A percentile compares a stretch with the other conserved stretches of the same genome.
phyloP scores from a whole-genome alignment of 2,329 filamentous ascomycete genomes.

The Clarireedia monteithiana region DNA sequence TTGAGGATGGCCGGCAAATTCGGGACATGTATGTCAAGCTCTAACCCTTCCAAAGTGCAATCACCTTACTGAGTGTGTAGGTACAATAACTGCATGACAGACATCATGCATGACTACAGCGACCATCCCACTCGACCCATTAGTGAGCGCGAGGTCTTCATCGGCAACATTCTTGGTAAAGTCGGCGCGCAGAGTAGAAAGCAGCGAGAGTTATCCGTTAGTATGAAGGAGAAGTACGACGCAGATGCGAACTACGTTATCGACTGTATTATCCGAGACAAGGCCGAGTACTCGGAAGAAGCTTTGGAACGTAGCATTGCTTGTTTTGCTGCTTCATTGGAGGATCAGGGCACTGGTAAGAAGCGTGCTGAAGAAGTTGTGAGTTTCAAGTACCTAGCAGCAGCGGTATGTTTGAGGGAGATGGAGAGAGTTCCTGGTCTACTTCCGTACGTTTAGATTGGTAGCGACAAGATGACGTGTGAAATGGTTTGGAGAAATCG shows the following conservation, averaged over 20 bases:
- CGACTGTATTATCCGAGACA: constrained; percentile 36
- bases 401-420: constrained; percentile 42
- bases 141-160: constrained; percentile 47
- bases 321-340: constrained; percentile 37
- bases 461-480: background rate
- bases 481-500: background rate
- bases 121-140: constrained; percentile 34
- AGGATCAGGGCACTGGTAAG: constrained; percentile 26
- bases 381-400: constrained; percentile 47
- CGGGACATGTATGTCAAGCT: constrained; percentile 36
- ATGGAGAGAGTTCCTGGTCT: constrained; percentile 28
- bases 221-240: constrained; percentile 37
- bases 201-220: constrained; percentile 35
- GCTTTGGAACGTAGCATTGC: constrained; percentile 41
- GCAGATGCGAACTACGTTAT: constrained; percentile 34
- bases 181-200: constrained; percentile 32
- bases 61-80: constrained; percentile 21
- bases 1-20: constrained; percentile 33
- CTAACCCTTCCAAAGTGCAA: background rate
- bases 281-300: constrained; percentile 31
- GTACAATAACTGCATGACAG: constrained; percentile 44
- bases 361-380: constrained; percentile 30
- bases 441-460: background rate
- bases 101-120: constrained; percentile 39
- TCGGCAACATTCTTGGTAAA: constrained; percentile 48